Percentiles rank a stretch among this genome's conserved stretches.
phyloP scores from a whole-genome alignment of 805 yeast genomes.

The Candida krabiensis region DNA sequence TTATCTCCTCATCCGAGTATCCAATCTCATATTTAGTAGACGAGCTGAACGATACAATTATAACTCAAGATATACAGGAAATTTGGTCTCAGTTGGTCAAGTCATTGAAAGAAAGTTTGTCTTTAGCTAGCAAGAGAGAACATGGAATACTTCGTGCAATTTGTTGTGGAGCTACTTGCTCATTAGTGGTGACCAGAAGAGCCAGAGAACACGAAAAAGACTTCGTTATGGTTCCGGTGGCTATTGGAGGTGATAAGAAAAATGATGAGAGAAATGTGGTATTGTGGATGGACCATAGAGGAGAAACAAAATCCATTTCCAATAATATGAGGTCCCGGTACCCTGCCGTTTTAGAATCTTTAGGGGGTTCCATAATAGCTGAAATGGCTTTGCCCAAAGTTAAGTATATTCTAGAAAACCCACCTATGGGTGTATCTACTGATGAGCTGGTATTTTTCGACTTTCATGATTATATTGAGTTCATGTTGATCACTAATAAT shows the following conservation, averaged over 20 bases:
- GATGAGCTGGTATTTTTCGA: conserved; percentile 43
- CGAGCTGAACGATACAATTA: conserved; percentile 1
- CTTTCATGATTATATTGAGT: conserved; percentile 46
- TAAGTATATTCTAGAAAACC: conserved; percentile 33
- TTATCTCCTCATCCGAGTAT: conserved; percentile 9
- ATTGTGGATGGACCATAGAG: conserved; percentile 61
- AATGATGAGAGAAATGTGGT: conserved; percentile 40
- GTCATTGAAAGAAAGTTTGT: conserved; percentile 6
- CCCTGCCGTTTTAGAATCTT: conserved; percentile 1
- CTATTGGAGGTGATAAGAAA: conserved; percentile 30
- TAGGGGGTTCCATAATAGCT: conserved; percentile 39
- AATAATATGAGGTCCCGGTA: conserved; percentile 16
- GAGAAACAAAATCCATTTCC: conserved; percentile 39
- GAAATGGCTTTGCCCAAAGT: conserved; percentile 62
- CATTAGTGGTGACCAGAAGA: conserved; percentile 47
- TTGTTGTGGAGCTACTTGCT: conserved; percentile 58
- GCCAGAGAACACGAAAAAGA: conserved; percentile 10
- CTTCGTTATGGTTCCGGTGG: conserved; percentile 28
- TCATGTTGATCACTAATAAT: conserved; percentile 23
- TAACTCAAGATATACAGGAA: conserved; percentile 15
- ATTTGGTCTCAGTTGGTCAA: conserved; percentile 12
- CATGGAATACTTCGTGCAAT: conserved; percentile 25
- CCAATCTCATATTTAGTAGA: conserved; percentile 7
- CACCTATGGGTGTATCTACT: neutral
- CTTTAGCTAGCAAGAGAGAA: neutral